Percentiles rank a stretch among this genome's conserved stretches.
These are phyloP conservation scores for Fusarium xylarioides DNA, from an alignment of 2,329 filamentous ascomycete species.

Conservation along the genomic window DNA sequence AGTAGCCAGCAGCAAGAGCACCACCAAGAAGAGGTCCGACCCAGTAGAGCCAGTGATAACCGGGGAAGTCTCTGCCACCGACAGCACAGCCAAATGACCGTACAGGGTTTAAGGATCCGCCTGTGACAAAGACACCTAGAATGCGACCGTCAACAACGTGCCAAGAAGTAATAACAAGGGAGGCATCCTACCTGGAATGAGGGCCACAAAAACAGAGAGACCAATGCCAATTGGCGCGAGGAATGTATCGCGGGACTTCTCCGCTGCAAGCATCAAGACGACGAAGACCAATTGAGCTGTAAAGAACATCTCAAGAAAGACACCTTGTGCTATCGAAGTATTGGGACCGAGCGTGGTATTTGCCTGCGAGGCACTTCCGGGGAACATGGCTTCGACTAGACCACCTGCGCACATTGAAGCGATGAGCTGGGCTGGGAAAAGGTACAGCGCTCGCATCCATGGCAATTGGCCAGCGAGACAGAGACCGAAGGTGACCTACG, in stretches of 20 bases:
- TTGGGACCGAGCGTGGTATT: constrained; percentile 60
- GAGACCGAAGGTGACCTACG: constrained; percentile 32
- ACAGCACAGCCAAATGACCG: constrained; percentile 58
- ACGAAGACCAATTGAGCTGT: constrained; percentile 68
- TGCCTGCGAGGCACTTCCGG: constrained; percentile 59
- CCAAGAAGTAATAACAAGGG: neutral
- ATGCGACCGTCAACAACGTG: constrained; percentile 41
- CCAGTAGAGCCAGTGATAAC: constrained; percentile 62
- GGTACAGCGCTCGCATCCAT: constrained; percentile 43
- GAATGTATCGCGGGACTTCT: constrained; percentile 75
- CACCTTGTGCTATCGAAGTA: constrained; percentile 60
- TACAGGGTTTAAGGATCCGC: constrained; percentile 56
- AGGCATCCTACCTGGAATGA: constrained; percentile 43
- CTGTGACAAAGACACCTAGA: constrained; percentile 46
- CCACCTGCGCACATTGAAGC: constrained; percentile 65
- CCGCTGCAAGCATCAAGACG: constrained; percentile 72
- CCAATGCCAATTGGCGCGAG: constrained; percentile 76
- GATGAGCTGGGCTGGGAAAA: constrained; percentile 64
- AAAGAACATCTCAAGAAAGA: constrained; percentile 72
- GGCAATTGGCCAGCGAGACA: constrained; percentile 31
- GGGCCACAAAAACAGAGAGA: constrained; percentile 68
- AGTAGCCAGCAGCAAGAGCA: constrained; percentile 56
- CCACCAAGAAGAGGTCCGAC: constrained; percentile 58
- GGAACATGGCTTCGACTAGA: constrained; percentile 64
- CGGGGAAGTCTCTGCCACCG: constrained; percentile 48